Conservation (phyloP, 306 rosid species). For the Nissolia schottii region DNA sequence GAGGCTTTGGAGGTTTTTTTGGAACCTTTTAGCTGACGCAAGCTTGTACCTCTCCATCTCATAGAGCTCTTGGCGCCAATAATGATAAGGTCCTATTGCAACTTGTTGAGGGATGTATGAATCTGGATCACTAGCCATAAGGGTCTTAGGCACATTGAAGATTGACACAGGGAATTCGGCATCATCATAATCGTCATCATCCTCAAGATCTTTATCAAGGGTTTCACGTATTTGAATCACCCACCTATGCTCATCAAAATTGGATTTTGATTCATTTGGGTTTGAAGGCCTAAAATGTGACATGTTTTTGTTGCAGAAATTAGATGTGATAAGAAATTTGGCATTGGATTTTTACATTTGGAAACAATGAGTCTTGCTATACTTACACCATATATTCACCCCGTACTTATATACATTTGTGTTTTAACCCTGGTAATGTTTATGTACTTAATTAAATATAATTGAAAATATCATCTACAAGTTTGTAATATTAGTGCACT, state of each 20-base stretch:
- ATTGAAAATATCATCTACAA: too few species aligned
- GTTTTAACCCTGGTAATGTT: too few species aligned
- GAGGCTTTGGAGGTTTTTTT: slow-evolving; percentile 42
- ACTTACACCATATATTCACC: too few species aligned
- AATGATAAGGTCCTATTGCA: slow-evolving; percentile 81
- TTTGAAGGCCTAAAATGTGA: slow-evolving; percentile 2
- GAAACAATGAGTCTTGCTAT: too few species aligned
- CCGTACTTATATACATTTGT: too few species aligned
- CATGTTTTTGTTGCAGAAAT: slow-evolving; percentile 20
- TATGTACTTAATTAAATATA: too few species aligned
- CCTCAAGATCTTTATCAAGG: slow-evolving; percentile 55
- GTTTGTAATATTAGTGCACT: too few species aligned
- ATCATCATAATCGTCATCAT: slow-evolving; percentile 38
- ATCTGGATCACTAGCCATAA: slow-evolving; percentile 41
- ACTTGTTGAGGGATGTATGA: slow-evolving; percentile 76
- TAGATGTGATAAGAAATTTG: background rate
- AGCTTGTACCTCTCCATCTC: slow-evolving; percentile 73
- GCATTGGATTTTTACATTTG: background rate
- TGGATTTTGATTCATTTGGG: slow-evolving; percentile 29
- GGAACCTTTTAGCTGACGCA: slow-evolving; percentile 57
- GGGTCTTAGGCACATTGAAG: slow-evolving; percentile 59
- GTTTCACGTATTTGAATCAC: slow-evolving; percentile 60
- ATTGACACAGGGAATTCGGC: slow-evolving; percentile 48
- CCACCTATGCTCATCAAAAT: slow-evolving; percentile 68
- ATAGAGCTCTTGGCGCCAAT: slow-evolving; percentile 56